Evolutionary conservation across 495 filamentous ascomycete genomes (phyloP).

Genomic region (Penicillium samsonianum): DNA sequence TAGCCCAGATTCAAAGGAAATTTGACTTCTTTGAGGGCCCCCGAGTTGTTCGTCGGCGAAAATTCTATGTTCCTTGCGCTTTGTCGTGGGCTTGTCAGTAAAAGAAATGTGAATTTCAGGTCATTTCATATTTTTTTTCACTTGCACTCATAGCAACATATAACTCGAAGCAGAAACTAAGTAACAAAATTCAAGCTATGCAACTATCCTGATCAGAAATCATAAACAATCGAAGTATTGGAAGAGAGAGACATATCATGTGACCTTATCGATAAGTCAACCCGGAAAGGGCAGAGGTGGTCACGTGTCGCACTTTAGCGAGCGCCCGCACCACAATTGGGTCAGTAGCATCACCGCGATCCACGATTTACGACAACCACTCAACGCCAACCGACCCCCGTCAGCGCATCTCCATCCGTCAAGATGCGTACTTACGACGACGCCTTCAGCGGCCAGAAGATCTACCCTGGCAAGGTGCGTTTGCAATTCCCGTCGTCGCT

Average conservation of each 20-base stretch:
- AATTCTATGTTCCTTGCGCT: not conserved
- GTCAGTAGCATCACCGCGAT: slow-evolving; percentile 41
- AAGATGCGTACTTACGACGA: slow-evolving; percentile 99
- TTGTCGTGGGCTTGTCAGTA: not conserved
- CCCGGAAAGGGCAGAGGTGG: slow-evolving; percentile 43
- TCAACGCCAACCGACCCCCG: slow-evolving; percentile 53
- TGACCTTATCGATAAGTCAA: slow-evolving; percentile 14
- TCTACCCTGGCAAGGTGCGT: slow-evolving; percentile 98
- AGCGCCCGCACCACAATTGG: slow-evolving; percentile 54
- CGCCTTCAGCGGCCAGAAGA: slow-evolving; percentile 95
- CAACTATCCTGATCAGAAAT: not conserved
- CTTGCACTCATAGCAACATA: too few species aligned
- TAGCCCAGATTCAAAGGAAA: not conserved
- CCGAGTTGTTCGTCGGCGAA: not conserved
- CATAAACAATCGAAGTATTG: not conserved
- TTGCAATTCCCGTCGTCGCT: slow-evolving; percentile 24
- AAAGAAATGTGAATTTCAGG: not conserved
- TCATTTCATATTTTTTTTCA: not conserved
- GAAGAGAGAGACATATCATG: not conserved
- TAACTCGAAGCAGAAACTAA: not conserved
- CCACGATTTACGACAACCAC: slow-evolving; percentile 51
- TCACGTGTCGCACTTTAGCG: slow-evolving; percentile 53
- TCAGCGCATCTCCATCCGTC: slow-evolving; percentile 58
- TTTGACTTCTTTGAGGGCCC: not conserved
- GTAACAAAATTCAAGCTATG: not conserved